These are phyloP conservation scores for Pouteria glomerata DNA, from an alignment of 148 eudicot species.

Conservation along the genomic window DNA sequence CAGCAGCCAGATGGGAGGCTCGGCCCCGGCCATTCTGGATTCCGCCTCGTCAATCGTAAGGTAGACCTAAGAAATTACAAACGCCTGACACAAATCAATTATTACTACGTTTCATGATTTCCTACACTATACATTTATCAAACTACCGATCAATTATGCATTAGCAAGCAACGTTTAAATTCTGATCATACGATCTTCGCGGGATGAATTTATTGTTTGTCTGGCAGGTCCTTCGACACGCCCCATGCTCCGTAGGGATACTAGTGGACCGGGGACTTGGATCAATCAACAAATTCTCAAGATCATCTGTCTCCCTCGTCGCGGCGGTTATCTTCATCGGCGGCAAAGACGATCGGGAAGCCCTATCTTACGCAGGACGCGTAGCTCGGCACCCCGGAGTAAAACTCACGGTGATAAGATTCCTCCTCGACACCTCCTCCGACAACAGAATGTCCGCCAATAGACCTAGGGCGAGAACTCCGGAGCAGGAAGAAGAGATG, in stretches of 20 bases:
- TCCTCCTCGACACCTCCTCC: slow-evolving; percentile 52
- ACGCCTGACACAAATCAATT: too few relatives aligned
- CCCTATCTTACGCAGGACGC: slow-evolving; percentile 67
- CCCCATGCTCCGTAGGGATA: slow-evolving; percentile 86
- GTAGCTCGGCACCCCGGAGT: slow-evolving; percentile 72
- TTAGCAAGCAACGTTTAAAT: too few relatives aligned
- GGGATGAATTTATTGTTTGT: neutral
- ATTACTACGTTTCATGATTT: too few relatives aligned
- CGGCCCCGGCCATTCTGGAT: slow-evolving; percentile 47
- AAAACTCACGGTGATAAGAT: slow-evolving; percentile 71
- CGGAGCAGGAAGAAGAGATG: slow-evolving; percentile 79
- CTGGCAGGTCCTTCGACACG: slow-evolving; percentile 63
- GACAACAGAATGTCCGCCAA: slow-evolving; percentile 33
- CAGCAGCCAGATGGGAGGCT: slow-evolving; percentile 40
- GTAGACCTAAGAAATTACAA: too few relatives aligned
- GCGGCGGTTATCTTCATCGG: slow-evolving; percentile 82
- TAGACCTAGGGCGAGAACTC: slow-evolving; percentile 28
- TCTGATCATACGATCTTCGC: neutral
- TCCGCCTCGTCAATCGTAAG: slow-evolving; percentile 82
- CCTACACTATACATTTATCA: too few relatives aligned
- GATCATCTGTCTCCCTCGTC: slow-evolving; percentile 29
- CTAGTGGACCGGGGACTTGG: slow-evolving; percentile 90
- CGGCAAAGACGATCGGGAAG: slow-evolving; percentile 93
- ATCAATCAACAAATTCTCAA: slow-evolving; percentile 33
- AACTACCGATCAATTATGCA: too few relatives aligned